Evolutionary conservation across 2,329 filamentous ascomycete genomes (phyloP).

Genomic region (Hypocreales sp.): DNA sequence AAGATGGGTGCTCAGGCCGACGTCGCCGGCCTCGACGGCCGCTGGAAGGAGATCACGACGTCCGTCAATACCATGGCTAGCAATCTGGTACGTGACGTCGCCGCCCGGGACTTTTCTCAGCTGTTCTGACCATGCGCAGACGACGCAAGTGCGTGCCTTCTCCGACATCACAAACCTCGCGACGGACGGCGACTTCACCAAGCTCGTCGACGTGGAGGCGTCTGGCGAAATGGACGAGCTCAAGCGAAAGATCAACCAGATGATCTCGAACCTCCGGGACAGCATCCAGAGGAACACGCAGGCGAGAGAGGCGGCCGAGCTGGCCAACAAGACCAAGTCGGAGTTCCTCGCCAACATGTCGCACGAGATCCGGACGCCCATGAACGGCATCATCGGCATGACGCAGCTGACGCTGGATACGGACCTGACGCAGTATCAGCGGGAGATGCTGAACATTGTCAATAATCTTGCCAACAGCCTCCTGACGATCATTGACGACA

Average conservation of each 20-base stretch:
- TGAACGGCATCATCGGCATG: conserved; percentile 98
- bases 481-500: conserved; percentile 88
- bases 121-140: conserved; percentile 38
- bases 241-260: conserved; percentile 98
- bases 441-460: conserved; percentile 97
- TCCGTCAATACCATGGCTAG: conserved; percentile 89
- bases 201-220: conserved; percentile 90
- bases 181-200: conserved; percentile 92
- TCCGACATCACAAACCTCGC: conserved; percentile 97
- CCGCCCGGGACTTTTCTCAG: not conserved
- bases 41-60: conserved; percentile 97
- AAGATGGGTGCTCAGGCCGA: conserved; percentile 98
- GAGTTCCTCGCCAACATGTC: conserved; percentile 99
- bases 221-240: conserved; percentile 98
- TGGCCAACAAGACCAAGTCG: conserved; percentile 96
- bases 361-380: conserved; percentile 92
- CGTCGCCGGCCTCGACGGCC: conserved; percentile 78
- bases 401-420: conserved; percentile 92
- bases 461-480: conserved; percentile 93
- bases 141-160: conserved; percentile 93
- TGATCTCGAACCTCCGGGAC: conserved; percentile 91
- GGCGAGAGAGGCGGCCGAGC: conserved; percentile 85
- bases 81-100: conserved; percentile 32
- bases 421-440: conserved; percentile 83
- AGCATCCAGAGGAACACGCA: conserved; percentile 95